Conservation (phyloP, 176 grass and related monocot genomes). For the Oryza officinalis region DNA sequence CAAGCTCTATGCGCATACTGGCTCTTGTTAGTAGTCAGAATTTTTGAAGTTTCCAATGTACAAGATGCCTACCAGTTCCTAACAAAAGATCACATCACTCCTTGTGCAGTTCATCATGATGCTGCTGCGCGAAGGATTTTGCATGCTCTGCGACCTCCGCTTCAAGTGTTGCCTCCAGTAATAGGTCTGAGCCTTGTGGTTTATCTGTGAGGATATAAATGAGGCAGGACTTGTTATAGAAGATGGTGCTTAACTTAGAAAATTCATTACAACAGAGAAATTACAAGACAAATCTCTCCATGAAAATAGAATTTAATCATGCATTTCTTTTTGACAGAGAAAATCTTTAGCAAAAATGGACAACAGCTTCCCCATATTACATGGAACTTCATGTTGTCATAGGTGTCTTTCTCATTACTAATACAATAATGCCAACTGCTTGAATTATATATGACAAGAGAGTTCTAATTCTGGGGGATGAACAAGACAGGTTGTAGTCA, state of each 20-base stretch:
- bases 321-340: neutral
- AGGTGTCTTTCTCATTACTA: neutral
- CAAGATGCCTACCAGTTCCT: neutral
- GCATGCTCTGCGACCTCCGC: constrained; percentile 80
- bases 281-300: neutral
- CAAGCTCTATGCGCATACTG: too few relatives aligned
- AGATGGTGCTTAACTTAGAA: neutral
- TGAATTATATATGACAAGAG: neutral
- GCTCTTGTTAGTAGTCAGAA: neutral
- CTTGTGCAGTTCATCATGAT: constrained; percentile 49
- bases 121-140: constrained; percentile 63
- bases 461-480: neutral
- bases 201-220: constrained; percentile 48
- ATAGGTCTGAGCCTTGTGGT: constrained; percentile 66
- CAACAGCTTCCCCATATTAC: neutral
- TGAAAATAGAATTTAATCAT: neutral
- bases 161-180: constrained; percentile 84
- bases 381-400: neutral
- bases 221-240: neutral
- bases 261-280: neutral
- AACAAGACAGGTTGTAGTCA: neutral
- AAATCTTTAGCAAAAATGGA: neutral
- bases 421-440: neutral
- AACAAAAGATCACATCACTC: constrained; percentile 19
- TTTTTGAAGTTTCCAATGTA: neutral